A percentile compares a stretch with the other conserved stretches of the same genome.
Evolutionary conservation across 2,329 filamentous ascomycete genomes (phyloP).

Genomic region (Volutella citrinella): DNA sequence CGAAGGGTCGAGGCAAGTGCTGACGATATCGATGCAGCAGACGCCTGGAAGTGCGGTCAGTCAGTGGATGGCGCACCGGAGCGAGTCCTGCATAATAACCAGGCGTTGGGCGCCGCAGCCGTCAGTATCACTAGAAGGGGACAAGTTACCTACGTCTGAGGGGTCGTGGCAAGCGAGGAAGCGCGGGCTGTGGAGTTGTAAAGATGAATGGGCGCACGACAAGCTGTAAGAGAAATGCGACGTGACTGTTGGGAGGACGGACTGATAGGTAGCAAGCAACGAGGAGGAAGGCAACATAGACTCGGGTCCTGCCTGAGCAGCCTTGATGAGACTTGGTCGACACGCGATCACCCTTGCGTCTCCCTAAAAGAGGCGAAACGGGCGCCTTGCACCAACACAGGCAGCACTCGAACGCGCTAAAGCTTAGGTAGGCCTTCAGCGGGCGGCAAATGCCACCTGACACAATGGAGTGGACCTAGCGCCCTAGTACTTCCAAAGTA

Average conservation of each 20-base stretch:
- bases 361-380: conserved; percentile 9
- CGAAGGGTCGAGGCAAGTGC: too few relatives aligned
- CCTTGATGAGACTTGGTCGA: too few relatives aligned
- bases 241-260: background rate
- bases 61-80: conserved; percentile 20
- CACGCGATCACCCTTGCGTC: conserved; percentile 15
- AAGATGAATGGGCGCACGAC: background rate
- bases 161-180: too few relatives aligned
- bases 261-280: background rate
- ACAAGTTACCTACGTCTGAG: too few relatives aligned
- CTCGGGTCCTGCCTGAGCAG: conserved; percentile 11
- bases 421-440: too few relatives aligned
- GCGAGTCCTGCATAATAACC: conserved; percentile 20
- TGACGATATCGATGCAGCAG: conserved; percentile 14
- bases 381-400: too few relatives aligned
- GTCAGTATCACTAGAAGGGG: too few relatives aligned
- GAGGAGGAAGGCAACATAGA: background rate
- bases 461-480: too few relatives aligned
- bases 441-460: too few relatives aligned
- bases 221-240: too few relatives aligned
- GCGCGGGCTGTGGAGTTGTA: background rate
- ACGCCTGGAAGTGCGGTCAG: conserved; percentile 22
- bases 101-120: conserved; percentile 12
- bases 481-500: too few relatives aligned
- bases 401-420: too few relatives aligned